A percentile compares a stretch with the other conserved stretches of the same genome.
phyloP scores from a whole-genome alignment of 345 rosid species.

The Cardamine occulta region DNA sequence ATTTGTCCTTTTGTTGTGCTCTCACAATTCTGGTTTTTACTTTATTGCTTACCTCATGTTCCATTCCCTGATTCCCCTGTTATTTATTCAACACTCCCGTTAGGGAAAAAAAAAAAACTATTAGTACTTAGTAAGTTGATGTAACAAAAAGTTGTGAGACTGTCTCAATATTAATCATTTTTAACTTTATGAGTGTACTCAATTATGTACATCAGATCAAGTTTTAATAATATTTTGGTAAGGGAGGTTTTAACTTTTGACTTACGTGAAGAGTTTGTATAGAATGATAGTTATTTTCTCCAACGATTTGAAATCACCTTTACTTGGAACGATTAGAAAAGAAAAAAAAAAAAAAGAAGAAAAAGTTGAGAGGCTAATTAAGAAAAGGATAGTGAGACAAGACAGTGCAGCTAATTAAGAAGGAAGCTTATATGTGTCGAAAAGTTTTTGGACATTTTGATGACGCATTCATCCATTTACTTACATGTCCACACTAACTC shows the following conservation, averaged over 20 bases:
- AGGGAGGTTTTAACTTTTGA: not conserved
- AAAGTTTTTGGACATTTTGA: constrained; percentile 25
- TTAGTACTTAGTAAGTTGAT: constrained; percentile 13
- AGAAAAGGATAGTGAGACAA: not conserved
- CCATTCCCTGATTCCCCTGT: constrained; percentile 17
- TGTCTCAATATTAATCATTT: constrained; percentile 1
- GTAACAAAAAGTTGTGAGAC: constrained; percentile 18
- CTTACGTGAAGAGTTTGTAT: not conserved
- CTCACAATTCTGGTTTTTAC: constrained; percentile 17
- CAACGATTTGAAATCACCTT: not conserved
- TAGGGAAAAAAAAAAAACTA: not conserved
- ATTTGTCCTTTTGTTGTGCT: constrained; percentile 38
- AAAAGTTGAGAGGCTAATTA: constrained; percentile 11
- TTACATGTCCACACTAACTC: constrained; percentile 26
- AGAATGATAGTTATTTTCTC: not conserved
- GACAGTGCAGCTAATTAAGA: constrained; percentile 30
- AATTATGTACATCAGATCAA: constrained; percentile 8
- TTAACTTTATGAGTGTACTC: constrained; percentile 10
- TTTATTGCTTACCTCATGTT: constrained; percentile 38
- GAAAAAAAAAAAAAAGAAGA: not conserved
- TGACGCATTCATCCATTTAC: constrained; percentile 26
- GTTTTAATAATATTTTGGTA: not conserved
- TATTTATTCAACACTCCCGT: constrained; percentile 4
- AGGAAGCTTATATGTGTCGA: constrained; percentile 19
- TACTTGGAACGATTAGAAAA: not conserved